Conservation (phyloP, 2,329 filamentous ascomycete species). For the Aureobasidium subglaciale region DNA sequence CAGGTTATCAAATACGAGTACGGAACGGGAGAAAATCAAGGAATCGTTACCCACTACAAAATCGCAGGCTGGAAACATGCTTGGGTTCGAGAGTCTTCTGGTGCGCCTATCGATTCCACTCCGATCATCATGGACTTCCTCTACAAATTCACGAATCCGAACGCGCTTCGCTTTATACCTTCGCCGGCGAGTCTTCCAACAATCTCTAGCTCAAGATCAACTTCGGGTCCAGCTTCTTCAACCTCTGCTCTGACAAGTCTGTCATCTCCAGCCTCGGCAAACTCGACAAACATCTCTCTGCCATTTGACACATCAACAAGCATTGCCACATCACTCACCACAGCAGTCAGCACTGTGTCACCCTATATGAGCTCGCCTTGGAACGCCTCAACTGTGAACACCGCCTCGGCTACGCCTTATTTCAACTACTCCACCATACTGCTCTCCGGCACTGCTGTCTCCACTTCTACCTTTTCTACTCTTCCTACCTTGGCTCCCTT, state of each 20-base stretch:
- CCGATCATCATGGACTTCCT: constrained; percentile 25
- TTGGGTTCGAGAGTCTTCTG: constrained; percentile 30
- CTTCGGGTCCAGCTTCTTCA: neutral
- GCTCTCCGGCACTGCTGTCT: neutral
- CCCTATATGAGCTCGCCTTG: neutral
- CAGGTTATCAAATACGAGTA: constrained; percentile 27
- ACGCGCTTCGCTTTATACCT: neutral
- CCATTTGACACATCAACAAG: neutral
- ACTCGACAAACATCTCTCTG: neutral
- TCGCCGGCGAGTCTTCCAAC: neutral
- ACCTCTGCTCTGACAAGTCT: neutral
- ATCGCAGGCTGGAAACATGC: constrained; percentile 33
- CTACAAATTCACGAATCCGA: constrained; percentile 15
- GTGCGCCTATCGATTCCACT: constrained; percentile 20
- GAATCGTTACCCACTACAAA: constrained; percentile 33
- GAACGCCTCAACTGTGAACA: neutral
- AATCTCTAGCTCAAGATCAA: neutral
- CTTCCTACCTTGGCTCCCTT: neutral
- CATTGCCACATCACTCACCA: neutral
- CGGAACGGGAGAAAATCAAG: constrained; percentile 25
- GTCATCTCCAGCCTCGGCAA: neutral
- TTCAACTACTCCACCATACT: neutral
- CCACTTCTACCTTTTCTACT: neutral
- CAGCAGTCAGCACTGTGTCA: neutral
- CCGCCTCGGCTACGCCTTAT: neutral